A percentile compares a stretch with the other conserved stretches of the same genome.
These are phyloP conservation scores for Hanseniaspora clermontiae DNA, from an alignment of 805 yeast genomes.

Conservation along the genomic window DNA sequence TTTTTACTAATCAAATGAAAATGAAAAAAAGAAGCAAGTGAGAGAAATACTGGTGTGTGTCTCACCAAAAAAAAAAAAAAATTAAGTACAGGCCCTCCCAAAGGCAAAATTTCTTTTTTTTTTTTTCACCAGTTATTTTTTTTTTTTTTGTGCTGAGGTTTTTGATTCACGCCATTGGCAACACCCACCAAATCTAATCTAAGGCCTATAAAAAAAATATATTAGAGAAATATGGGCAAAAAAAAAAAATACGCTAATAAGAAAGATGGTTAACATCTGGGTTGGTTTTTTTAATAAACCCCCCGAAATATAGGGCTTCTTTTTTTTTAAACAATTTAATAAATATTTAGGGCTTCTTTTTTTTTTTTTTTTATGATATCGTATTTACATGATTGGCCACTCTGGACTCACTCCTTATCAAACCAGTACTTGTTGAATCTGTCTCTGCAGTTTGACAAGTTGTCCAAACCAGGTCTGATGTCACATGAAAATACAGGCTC, in stretches of 20 bases:
- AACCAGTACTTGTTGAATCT: constrained; percentile 52
- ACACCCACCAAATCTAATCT: too few relatives aligned
- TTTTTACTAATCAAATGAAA: too few relatives aligned
- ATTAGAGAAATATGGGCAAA: background rate
- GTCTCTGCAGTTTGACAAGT: constrained; percentile 47
- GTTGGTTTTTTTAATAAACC: too few relatives aligned
- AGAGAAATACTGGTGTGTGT: too few relatives aligned
- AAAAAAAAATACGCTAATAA: background rate
- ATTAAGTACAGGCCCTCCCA: too few relatives aligned
- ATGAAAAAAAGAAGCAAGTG: too few relatives aligned
- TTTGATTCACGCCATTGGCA: background rate
- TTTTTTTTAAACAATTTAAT: too few relatives aligned
- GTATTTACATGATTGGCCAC: background rate
- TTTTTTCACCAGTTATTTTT: too few relatives aligned
- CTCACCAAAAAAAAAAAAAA: too few relatives aligned
- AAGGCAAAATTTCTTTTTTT: too few relatives aligned
- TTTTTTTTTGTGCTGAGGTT: background rate
- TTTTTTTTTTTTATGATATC: background rate
- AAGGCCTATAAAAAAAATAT: too few relatives aligned
- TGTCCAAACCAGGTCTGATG: constrained; percentile 89
- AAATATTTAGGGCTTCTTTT: background rate
- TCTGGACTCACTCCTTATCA: constrained; percentile 17
- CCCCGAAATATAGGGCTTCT: background rate
- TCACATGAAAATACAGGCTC: constrained; percentile 86
- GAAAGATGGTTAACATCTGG: too few relatives aligned